Base-by-base conservation (phyloP, 2,329 filamentous ascomycete species). In the Capronia coronata region DNA sequence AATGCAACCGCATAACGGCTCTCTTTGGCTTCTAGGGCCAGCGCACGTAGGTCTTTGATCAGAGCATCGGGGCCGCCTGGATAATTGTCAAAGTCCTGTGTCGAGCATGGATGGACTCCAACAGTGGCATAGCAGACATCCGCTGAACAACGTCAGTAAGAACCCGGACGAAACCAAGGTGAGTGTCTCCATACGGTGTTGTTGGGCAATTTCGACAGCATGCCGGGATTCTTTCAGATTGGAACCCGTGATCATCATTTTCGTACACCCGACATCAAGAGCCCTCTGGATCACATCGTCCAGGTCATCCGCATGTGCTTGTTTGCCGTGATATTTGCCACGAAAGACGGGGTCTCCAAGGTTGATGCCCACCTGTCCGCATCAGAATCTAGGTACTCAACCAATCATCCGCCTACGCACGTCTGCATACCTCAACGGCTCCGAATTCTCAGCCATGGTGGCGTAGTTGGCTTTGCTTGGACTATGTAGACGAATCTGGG, bases 201-300 rank as follows among this genome's bases (percentile, higher is more conserved):
- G 75, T 59, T 80, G 74, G 2, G 89, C 82, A 22, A 97, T 75
- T 37, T 82, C 71, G 8, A 95, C 70, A 0, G 88, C 89, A 56
- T 86, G 79, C 55, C 79, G 71, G 1, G 87, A 90, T 67, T 90
- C 89, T 44, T 75, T 73, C 43, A 97, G 75, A 64, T 93, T 87
- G 1, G 89, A 95, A 16, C 93, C 93, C 0, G 93, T 98, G 27
- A 97, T 79, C 73, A 98, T 91, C 62, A 98, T 79, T 63, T 95
- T 96, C 51, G 77, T 73, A 65, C 90, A 96, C 32, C 93, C 91
- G 1, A 85, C 82, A 56, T 86, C 79, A 13, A 77, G 70, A 2
- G 88, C 89, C 57, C 93, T 79, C 56, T 83, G 74, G n/a, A 98
- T 72, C 21, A 98, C 86, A 57, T 82, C 56, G 32, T 67, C 62